phyloP scores from a whole-genome alignment of 805 yeast genomes.

The Zygoascus tannicola region DNA sequence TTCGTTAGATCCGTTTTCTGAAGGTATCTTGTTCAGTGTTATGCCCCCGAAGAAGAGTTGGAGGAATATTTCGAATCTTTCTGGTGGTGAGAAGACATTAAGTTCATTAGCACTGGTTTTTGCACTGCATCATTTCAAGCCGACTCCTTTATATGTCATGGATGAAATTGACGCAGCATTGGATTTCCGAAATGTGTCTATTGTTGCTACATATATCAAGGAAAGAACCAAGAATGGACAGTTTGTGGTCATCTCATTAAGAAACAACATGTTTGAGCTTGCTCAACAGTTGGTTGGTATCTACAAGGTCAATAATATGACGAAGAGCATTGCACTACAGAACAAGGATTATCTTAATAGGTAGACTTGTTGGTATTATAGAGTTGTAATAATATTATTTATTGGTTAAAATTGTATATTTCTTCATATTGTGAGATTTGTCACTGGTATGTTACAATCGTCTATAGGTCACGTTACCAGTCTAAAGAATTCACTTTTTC shows the following conservation, averaged over 20 bases:
- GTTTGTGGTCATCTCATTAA: slow-evolving; percentile 84
- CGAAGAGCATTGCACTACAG: slow-evolving; percentile 69
- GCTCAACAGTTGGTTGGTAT: slow-evolving; percentile 93
- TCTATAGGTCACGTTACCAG: no score
- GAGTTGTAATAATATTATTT: neutral
- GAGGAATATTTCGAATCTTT: slow-evolving; percentile 88
- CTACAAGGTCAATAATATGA: slow-evolving; percentile 86
- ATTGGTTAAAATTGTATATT: neutral
- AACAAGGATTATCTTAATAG: slow-evolving; percentile 34
- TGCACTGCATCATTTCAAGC: slow-evolving; percentile 91
- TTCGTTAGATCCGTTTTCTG: slow-evolving; percentile 94
- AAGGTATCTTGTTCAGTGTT: slow-evolving; percentile 91
- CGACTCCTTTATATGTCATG: slow-evolving; percentile 96
- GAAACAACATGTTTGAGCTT: slow-evolving; percentile 96
- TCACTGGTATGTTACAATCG: no score
- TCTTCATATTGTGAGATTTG: neutral
- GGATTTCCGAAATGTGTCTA: slow-evolving; percentile 93
- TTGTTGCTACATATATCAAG: slow-evolving; percentile 93
- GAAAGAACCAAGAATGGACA: slow-evolving; percentile 95
- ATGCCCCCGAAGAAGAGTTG: slow-evolving; percentile 99
- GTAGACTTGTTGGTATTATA: neutral
- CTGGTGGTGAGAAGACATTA: slow-evolving; percentile 97
- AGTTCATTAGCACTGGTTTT: slow-evolving; percentile 92
- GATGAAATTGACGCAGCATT: slow-evolving; percentile 99
- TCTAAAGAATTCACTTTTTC: no score